These are phyloP conservation scores for Pyrenochaeta sp. DNA, from an alignment of 2,329 filamentous ascomycete species.

Conservation along the genomic window DNA sequence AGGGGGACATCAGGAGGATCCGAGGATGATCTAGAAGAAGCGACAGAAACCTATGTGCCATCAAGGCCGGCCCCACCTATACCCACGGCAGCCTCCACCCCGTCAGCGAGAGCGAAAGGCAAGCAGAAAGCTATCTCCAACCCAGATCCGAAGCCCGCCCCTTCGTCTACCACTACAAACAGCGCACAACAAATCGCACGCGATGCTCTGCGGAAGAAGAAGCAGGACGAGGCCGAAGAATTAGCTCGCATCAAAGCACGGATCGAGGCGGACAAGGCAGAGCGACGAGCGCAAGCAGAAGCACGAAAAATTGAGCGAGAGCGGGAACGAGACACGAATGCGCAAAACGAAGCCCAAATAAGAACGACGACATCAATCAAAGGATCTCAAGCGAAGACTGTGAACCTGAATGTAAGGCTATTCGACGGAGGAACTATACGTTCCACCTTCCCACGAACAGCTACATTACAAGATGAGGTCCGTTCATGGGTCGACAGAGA, in stretches of 20 bases:
- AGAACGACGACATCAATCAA: constrained; percentile 26
- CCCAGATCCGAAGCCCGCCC: constrained; percentile 43
- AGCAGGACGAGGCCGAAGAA: constrained; percentile 73
- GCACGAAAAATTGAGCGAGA: constrained; percentile 47
- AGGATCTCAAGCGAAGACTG: constrained; percentile 40
- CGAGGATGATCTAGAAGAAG: constrained; percentile 14
- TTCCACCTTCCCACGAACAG: constrained; percentile 70
- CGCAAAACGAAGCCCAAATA: constrained; percentile 7
- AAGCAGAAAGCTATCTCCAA: constrained; percentile 54
- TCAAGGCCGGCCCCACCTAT: constrained; percentile 8
- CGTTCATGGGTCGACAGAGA: constrained; percentile 76
- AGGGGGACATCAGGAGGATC: background rate
- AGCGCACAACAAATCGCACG: constrained; percentile 43
- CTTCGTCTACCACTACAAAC: constrained; percentile 44
- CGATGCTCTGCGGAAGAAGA: constrained; percentile 66
- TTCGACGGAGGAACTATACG: constrained; percentile 86
- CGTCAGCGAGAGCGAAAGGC: constrained; percentile 41
- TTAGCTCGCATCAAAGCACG: constrained; percentile 74
- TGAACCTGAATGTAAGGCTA: constrained; percentile 75
- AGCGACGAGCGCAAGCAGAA: constrained; percentile 61
- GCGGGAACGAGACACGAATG: constrained; percentile 13
- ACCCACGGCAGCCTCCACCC: constrained; percentile 9
- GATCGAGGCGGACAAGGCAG: constrained; percentile 79
- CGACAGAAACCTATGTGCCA: constrained; percentile 4
- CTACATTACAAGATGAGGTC: constrained; percentile 71